A percentile compares a stretch with the other conserved stretches of the same genome.
phyloP scores from a whole-genome alignment of 2,329 filamentous ascomycete species.

The Sphaerulina vaccinii region DNA sequence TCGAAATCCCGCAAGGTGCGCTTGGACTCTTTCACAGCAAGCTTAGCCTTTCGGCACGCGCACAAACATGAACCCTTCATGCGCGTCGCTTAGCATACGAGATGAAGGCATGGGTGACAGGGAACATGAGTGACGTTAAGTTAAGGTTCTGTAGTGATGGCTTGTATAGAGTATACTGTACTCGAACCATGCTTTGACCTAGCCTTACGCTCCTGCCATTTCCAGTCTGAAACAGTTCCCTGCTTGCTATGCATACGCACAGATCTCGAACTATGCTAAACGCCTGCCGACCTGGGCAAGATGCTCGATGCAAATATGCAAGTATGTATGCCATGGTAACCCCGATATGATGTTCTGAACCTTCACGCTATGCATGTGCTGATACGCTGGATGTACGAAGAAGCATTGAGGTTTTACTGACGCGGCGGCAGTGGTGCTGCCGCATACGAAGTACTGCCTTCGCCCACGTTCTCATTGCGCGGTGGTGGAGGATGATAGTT shows the following conservation, averaged over 20 bases:
- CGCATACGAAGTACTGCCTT: conserved; percentile 21
- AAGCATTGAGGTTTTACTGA: conserved; percentile 11
- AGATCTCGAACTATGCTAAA: conserved; percentile 1
- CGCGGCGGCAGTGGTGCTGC: conserved; percentile 13
- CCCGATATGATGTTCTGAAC: conserved; percentile 7
- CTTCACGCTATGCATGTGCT: conserved; percentile 13
- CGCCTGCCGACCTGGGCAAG: conserved; percentile 11
- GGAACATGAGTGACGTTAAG: conserved; percentile 15
- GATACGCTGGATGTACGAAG: not conserved
- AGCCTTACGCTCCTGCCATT: conserved; percentile 3
- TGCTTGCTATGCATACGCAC: not conserved
- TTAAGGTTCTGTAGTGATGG: conserved; percentile 16
- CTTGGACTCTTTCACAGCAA: conserved; percentile 2
- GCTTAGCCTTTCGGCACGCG: conserved; percentile 11
- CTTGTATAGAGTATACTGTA: not conserved
- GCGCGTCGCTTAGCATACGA: conserved; percentile 18
- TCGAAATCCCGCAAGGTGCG: not conserved
- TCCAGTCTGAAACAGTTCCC: conserved; percentile 8
- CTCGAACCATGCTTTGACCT: conserved; percentile 2
- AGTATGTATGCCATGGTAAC: not conserved
- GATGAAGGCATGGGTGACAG: conserved; percentile 7
- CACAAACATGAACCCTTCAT: conserved; percentile 13
- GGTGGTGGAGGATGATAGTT: conserved; percentile 22
- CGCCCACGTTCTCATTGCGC: conserved; percentile 18
- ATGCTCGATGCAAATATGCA: conserved; percentile 1